Percentiles rank a stretch among this genome's conserved stretches.
Evolutionary conservation across 139 green algal genomes (phyloP).

Genomic region (Coelastrella sp.): DNA sequence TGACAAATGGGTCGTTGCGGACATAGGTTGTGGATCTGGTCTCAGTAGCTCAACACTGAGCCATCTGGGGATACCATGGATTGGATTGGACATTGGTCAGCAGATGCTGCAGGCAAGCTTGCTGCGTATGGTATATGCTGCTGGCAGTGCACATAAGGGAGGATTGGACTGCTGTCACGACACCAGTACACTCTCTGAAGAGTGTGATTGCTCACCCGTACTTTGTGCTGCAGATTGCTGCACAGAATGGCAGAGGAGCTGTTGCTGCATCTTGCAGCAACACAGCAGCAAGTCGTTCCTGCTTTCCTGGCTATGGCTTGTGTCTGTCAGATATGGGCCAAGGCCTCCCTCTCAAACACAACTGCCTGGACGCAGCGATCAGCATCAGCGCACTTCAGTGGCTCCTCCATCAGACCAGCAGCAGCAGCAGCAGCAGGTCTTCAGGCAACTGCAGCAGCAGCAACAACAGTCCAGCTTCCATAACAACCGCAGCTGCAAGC

Average conservation of each 20-base stretch:
- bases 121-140: background rate
- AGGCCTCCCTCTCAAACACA: conserved; percentile 18
- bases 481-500: background rate
- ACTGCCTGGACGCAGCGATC: conserved; percentile 16
- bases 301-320: background rate
- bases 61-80: background rate
- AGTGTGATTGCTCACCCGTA: too few relatives aligned
- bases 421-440: background rate
- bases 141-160: background rate
- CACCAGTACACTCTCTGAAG: too few relatives aligned
- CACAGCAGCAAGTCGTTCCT: background rate
- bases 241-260: background rate
- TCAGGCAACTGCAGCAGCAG: background rate
- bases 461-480: background rate
- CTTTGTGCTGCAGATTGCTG: too few relatives aligned
- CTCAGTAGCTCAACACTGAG: background rate
- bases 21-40: conserved; percentile 33
- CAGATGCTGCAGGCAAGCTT: conserved; percentile 30
- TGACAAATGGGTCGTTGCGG: background rate
- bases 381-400: conserved; percentile 40
- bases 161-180: too few relatives aligned
- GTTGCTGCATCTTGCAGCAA: conserved; percentile 1
- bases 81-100: conserved; percentile 11
- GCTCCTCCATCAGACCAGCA: background rate
- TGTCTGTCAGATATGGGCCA: conserved; percentile 1